Conservation (phyloP, 129 eudicot species). For the Calendula officinalis region DNA sequence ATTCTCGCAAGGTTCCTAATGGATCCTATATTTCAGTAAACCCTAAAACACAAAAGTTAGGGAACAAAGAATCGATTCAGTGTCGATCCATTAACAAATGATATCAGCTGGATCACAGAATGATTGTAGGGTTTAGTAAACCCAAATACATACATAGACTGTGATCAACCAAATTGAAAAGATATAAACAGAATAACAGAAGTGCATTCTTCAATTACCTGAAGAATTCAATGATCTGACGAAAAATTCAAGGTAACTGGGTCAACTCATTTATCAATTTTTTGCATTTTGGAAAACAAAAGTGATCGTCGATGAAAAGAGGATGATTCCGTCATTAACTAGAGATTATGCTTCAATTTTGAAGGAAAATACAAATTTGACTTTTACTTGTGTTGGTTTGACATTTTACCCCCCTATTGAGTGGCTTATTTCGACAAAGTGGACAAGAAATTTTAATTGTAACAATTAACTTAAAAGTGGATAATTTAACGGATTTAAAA, state of each 20-base stretch:
- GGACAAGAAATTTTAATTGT: no score
- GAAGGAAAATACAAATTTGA: neutral
- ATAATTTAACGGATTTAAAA: no score
- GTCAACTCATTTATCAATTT: slow-evolving; percentile 17
- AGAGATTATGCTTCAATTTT: slow-evolving; percentile 8
- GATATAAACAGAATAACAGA: neutral
- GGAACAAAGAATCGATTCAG: neutral
- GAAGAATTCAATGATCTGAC: slow-evolving; percentile 2
- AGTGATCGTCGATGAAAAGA: slow-evolving; percentile 22
- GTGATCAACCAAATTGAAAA: slow-evolving; percentile 11
- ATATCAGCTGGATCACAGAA: slow-evolving; percentile 19
- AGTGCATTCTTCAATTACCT: slow-evolving; percentile 21
- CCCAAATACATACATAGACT: slow-evolving; percentile 15
- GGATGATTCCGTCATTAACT: slow-evolving; percentile 17
- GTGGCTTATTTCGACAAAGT: neutral
- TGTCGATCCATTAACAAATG: slow-evolving; percentile 11
- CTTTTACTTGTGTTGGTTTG: slow-evolving; percentile 9
- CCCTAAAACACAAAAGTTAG: slow-evolving; percentile 13
- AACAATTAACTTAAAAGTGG: no score
- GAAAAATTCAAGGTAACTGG: slow-evolving; percentile 9
- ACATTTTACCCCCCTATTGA: slow-evolving; percentile 20
- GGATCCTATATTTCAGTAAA: slow-evolving; percentile 22
- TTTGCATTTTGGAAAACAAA: neutral
- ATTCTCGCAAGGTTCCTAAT: neutral
- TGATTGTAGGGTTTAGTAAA: slow-evolving; percentile 25